A percentile compares a stretch with the other conserved stretches of the same genome.
These are phyloP conservation scores for Gyrodon lividus DNA, from an alignment of 768 basidiomycete species.

Conservation along the genomic window DNA sequence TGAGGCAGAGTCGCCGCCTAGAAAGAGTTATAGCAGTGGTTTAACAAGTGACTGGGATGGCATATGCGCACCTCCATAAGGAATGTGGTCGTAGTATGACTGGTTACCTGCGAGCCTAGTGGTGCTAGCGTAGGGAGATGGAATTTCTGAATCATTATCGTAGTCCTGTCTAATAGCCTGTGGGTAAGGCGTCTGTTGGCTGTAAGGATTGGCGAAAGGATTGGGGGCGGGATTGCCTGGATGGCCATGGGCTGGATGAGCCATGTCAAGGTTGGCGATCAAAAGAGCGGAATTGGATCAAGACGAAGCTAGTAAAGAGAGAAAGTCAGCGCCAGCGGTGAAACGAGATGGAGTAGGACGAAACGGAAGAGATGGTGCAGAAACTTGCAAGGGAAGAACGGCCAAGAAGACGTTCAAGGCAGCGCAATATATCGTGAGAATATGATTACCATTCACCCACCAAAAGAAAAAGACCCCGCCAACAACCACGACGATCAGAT, in stretches of 20 bases:
- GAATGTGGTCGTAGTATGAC: constrained; percentile 32
- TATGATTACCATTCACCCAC: constrained; percentile 2
- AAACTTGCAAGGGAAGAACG: constrained; percentile 23
- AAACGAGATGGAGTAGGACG: constrained; percentile 1
- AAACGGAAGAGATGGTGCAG: constrained; percentile 21
- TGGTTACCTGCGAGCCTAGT: constrained; percentile 50
- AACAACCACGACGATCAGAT: neutral
- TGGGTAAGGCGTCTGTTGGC: constrained; percentile 20
- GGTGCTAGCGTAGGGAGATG: constrained; percentile 59
- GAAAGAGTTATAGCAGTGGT: constrained; percentile 1
- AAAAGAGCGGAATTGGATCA: constrained; percentile 24
- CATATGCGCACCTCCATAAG: constrained; percentile 21
- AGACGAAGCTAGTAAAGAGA: constrained; percentile 6
- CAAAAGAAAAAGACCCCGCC: too few species aligned
- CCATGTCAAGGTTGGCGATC: constrained; percentile 16
- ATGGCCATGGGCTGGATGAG: constrained; percentile 42
- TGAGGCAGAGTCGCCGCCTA: constrained; percentile 25
- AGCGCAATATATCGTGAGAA: constrained; percentile 13
- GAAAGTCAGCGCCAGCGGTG: constrained; percentile 30
- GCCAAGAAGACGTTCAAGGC: neutral
- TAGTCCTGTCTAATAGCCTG: constrained; percentile 38
- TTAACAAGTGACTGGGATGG: neutral
- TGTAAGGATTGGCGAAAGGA: constrained; percentile 27
- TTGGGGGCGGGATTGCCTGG: constrained; percentile 32
- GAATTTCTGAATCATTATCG: constrained; percentile 48